Base-by-base conservation (phyloP, 495 filamentous ascomycete genomes). In the Annulohypoxylon stygium region DNA sequence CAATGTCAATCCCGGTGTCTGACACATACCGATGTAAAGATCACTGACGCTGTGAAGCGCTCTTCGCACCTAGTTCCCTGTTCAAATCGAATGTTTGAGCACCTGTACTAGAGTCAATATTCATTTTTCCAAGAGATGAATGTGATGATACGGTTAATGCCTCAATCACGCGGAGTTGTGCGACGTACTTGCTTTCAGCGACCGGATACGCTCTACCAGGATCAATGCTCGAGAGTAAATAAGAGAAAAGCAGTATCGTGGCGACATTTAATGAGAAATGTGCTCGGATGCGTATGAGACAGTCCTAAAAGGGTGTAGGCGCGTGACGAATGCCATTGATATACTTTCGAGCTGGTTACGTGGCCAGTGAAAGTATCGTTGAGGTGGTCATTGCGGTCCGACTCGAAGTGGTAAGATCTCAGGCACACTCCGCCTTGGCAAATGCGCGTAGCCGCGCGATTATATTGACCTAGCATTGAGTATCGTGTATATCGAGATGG, bases 391-490 rank as follows among this genome's bases (percentile, higher is more conserved):
- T 34, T 18, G 33, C 33, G 53, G 53, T 57, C 53, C 33, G 53
- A 37, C 30, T 57, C 8, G 18, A 36, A 57, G 33, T 36, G 30
- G 14, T 14, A 16, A 30, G 50, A 16, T 11, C 11, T 16, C 11
- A 55, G 33, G 4, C 18, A 34, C 33, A n/a, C n/a, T 33, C 30
- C 48, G 20, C 14, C 65, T 65, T 65, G 64, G 64, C 64, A 61
- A 64, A 69, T 45, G 67, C 39, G 39, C 10, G 53, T 58, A 69
- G 37, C 58, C 59, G 58, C 14, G 3, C 39, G 36, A 47, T 11
- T 69, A 62, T 54, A 55, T 59, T 65, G 30, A 70, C 60, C 48
- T 63, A 6, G 36, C 58, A 63, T 58, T 18, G 18, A 12, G n/a
- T 11, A 57, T 58, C n/a, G 34, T 30, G 55, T 57, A 69, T 61